These are phyloP conservation scores for Tylopilus balloui DNA, from an alignment of 768 basidiomycete species.

Conservation along the genomic window DNA sequence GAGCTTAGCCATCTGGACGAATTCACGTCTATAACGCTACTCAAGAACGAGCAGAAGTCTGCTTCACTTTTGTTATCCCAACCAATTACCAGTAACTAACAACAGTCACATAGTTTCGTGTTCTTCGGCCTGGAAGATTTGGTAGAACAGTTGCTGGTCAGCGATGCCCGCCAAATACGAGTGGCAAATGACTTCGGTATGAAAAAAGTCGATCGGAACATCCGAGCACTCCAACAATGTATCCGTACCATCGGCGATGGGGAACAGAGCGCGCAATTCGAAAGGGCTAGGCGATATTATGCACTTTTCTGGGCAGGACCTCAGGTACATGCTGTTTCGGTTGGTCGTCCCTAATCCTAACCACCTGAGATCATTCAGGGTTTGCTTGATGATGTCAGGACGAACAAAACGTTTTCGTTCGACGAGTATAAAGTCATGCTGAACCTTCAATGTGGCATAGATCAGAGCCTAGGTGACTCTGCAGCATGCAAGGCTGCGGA, in stretches of 20 bases:
- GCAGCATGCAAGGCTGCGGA: constrained; percentile 52
- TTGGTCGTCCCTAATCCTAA: not conserved
- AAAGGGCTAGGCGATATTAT: constrained; percentile 76
- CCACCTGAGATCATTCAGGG: constrained; percentile 41
- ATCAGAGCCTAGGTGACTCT: constrained; percentile 51
- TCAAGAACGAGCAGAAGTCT: constrained; percentile 62
- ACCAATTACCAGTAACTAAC: not conserved
- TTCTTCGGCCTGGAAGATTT: constrained; percentile 83
- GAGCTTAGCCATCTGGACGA: constrained; percentile 78
- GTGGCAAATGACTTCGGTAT: constrained; percentile 71
- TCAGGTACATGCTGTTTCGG: constrained; percentile 45
- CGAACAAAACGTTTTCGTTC: constrained; percentile 66
- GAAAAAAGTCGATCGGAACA: constrained; percentile 83
- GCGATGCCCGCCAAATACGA: constrained; percentile 65
- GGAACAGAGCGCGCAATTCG: constrained; percentile 61
- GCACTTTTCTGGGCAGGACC: constrained; percentile 71
- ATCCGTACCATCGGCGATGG: constrained; percentile 71
- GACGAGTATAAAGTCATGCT: constrained; percentile 93
- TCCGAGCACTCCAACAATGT: constrained; percentile 88
- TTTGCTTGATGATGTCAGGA: constrained; percentile 69
- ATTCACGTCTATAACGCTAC: constrained; percentile 56
- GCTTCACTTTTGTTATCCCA: constrained; percentile 24
- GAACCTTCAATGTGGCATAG: constrained; percentile 82
- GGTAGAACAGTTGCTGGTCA: constrained; percentile 79
- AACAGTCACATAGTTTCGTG: constrained; percentile 56